Base-by-base conservation (phyloP, 306 rosid genomes). In the Nissolia schottii region DNA sequence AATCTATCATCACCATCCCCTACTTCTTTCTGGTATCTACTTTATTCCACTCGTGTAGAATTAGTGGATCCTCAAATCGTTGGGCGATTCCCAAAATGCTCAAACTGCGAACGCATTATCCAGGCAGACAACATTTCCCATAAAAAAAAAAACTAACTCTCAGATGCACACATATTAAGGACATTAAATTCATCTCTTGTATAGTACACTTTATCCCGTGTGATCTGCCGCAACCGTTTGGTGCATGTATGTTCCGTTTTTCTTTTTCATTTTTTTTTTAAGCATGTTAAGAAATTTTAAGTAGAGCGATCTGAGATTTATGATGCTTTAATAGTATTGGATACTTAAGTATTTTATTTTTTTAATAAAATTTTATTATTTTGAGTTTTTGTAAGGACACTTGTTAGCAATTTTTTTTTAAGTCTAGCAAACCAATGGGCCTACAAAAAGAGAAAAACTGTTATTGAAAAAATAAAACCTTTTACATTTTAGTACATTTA, bases 161-260 rank as follows among this genome's bases (percentile, higher is more conserved):
- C 7, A 37, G 19, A 37, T 54, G 5, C 72, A 53, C 77, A 23
- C 43, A 53, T 16, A 38, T 38, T 53, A 25, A 64, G 29, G 35
- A 51, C 63, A 64, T 74, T 74, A 5, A 74, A 74, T 64, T 63
- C 79, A 32, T 27, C 31, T 13, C 19, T 8, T n/a, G n/a, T n/a
- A n/a, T n/a, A 14, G 15, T 54, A 10, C 45, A 5, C 7, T 28
- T 35, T 51, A 15, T 51, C 14, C 18, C 2, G 23, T n/a, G 25
- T 8, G 28, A 34, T 34, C 7, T 19, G 4, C 6, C 35, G 15
- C 45, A 15, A 29, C 15, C 13, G 5, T 58, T 28, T 59, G 45
- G 45, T 15, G 1, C 45, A 32, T 59, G 25, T 8, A 13, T 14
- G 48, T 7, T 1, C 10, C 10, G 41, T 35, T 35, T 35, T 35